Evolutionary conservation across 768 basidiomycete species (phyloP).

Genomic region (Podaxis pistillaris): DNA sequence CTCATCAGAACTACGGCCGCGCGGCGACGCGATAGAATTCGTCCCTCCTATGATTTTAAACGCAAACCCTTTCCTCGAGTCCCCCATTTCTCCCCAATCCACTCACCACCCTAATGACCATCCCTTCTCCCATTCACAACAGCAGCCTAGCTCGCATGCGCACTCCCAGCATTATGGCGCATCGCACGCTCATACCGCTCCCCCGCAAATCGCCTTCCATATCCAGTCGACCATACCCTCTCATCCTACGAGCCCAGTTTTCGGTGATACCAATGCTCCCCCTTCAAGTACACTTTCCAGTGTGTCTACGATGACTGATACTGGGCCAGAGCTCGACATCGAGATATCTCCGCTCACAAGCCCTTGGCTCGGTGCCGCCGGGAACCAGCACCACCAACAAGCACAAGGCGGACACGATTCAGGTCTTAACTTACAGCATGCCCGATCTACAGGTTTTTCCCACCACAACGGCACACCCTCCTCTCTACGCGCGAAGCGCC

Average conservation of each 20-base stretch:
- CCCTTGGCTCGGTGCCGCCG: conserved; percentile 69
- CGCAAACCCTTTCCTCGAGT: conserved; percentile 27
- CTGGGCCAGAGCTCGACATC: conserved; percentile 57
- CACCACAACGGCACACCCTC: not conserved
- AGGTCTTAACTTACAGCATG: not conserved
- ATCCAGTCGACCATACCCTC: conserved; percentile 20
- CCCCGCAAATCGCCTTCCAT: conserved; percentile 69
- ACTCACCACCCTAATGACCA: conserved; percentile 8
- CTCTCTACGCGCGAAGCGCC: not conserved
- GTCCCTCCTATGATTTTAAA: conserved; percentile 61
- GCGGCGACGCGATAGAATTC: conserved; percentile 53
- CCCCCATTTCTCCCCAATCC: conserved; percentile 8
- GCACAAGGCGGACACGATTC: not conserved
- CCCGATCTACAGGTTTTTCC: conserved; percentile 1
- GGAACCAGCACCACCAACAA: conserved; percentile 2
- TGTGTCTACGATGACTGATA: conserved; percentile 26
- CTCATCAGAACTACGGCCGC: conserved; percentile 66
- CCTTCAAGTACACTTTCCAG: conserved; percentile 16
- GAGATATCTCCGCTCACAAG: conserved; percentile 81
- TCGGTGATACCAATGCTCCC: conserved; percentile 30
- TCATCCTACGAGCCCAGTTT: conserved; percentile 17
- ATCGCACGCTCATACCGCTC: conserved; percentile 31
- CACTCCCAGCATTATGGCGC: conserved; percentile 14
- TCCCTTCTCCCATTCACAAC: conserved; percentile 12
- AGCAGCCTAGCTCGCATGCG: conserved; percentile 19